A percentile compares a stretch with the other conserved stretches of the same genome.
These are phyloP conservation scores for Lecanoromycetidae sp. DNA, from an alignment of 2,329 filamentous ascomycete genomes.

Conservation along the genomic window DNA sequence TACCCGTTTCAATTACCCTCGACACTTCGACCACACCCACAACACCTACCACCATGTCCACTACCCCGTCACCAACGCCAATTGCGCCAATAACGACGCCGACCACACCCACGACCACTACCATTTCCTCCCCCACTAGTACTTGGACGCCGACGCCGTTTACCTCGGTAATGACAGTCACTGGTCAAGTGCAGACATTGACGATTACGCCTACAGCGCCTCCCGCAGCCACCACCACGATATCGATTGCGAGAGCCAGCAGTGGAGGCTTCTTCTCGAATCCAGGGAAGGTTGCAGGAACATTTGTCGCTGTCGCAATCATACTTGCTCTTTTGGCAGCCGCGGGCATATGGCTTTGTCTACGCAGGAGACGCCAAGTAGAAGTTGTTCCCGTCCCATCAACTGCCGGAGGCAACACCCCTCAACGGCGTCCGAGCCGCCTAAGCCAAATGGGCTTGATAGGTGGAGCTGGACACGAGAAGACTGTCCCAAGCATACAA, in stretches of 20 bases:
- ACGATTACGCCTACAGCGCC: slow-evolving; percentile 17
- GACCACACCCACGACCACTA: slow-evolving; percentile 23
- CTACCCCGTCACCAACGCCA: slow-evolving; percentile 1
- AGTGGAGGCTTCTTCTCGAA: slow-evolving; percentile 17
- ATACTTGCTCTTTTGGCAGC: slow-evolving; percentile 9
- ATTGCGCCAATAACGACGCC: slow-evolving; percentile 10
- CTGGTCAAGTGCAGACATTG: slow-evolving; percentile 23
- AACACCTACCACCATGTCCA: slow-evolving; percentile 7
- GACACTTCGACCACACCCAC: too few species aligned
- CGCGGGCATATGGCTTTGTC: slow-evolving; percentile 11
- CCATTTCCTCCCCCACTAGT: slow-evolving; percentile 18
- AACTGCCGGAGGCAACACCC: slow-evolving; percentile 8
- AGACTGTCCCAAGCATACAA: slow-evolving; percentile 13
- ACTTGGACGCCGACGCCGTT: slow-evolving; percentile 20
- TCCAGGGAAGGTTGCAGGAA: slow-evolving; percentile 16
- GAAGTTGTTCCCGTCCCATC: slow-evolving; percentile 8
- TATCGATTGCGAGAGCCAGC: not conserved
- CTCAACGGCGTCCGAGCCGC: slow-evolving; percentile 18
- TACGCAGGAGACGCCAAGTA: slow-evolving; percentile 7
- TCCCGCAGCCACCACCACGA: slow-evolving; percentile 7
- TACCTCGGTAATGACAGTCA: slow-evolving; percentile 23
- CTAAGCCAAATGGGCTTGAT: slow-evolving; percentile 19
- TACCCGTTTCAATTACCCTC: too few species aligned
- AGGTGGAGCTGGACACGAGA: slow-evolving; percentile 9
- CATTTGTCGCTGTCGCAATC: slow-evolving; percentile 15